These are phyloP conservation scores for Salix koriyanagi DNA, from an alignment of 345 rosid species.

Conservation along the genomic window DNA sequence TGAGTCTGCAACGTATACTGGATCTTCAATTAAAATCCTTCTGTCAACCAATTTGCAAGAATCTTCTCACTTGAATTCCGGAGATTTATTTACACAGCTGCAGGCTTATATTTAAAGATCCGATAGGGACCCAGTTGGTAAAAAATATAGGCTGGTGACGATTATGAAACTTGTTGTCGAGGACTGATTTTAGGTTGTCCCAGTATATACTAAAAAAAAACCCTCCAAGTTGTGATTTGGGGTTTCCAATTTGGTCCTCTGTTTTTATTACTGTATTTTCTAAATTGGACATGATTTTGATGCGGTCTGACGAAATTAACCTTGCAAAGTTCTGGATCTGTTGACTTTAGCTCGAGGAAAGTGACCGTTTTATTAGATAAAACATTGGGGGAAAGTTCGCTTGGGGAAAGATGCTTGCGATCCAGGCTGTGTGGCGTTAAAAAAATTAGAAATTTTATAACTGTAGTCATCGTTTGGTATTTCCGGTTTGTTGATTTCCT, in stretches of 20 bases:
- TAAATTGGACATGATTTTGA: too few species aligned
- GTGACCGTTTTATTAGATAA: not conserved
- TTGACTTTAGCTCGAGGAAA: not conserved
- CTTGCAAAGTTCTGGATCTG: not conserved
- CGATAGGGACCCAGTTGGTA: not conserved
- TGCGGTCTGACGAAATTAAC: not conserved
- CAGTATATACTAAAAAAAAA: not conserved
- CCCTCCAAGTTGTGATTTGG: not conserved
- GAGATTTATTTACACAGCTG: too few species aligned
- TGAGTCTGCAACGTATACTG: not conserved
- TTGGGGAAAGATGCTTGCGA: not conserved
- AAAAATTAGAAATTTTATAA: too few species aligned
- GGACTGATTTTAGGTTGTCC: not conserved
- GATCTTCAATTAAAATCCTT: not conserved
- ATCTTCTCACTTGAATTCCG: not conserved
- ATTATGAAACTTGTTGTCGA: too few species aligned
- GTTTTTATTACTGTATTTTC: not conserved
- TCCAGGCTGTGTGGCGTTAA: not conserved
- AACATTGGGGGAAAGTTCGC: not conserved
- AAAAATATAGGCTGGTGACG: not conserved
- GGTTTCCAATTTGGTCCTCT: not conserved
- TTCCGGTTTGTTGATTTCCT: too few species aligned
- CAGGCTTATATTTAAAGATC: not conserved
- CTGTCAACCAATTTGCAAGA: not conserved
- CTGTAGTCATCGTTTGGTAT: too few species aligned